A percentile compares a stretch with the other conserved stretches of the same genome.
Conservation (phyloP, 2,329 filamentous ascomycete genomes). For the Bertia moriformis region DNA sequence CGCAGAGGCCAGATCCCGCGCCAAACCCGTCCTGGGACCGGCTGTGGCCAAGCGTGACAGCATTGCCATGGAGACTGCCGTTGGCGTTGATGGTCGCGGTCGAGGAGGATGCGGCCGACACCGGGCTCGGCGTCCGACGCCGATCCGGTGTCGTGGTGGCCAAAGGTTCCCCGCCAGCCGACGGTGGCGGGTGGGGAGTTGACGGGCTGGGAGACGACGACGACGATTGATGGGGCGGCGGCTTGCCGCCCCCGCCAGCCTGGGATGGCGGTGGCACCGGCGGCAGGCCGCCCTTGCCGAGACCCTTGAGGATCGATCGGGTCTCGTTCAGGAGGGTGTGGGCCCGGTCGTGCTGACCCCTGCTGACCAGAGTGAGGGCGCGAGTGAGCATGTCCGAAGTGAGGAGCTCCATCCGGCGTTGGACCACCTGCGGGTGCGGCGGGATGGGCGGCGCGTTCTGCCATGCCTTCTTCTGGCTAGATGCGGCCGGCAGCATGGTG, state of each 20-base stretch:
- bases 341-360: constrained; percentile 84
- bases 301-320: constrained; percentile 82
- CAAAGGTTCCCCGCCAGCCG: constrained; percentile 10
- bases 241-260: constrained; percentile 14
- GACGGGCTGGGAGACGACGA: constrained; percentile 27
- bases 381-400: constrained; percentile 96
- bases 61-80: too few species aligned
- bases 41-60: constrained; percentile 26
- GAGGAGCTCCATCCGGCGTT: constrained; percentile 90
- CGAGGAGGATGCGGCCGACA: constrained; percentile 25
- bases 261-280: constrained; percentile 53
- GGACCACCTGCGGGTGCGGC: constrained; percentile 85
- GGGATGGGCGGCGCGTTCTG: constrained; percentile 66
- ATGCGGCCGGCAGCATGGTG: constrained; percentile 69
- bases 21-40: constrained; percentile 43
- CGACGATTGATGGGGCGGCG: constrained; percentile 56
- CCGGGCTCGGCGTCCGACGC: constrained; percentile 23
- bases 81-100: constrained; percentile 20
- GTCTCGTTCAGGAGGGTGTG: constrained; percentile 89
- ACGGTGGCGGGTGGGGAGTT: background rate
- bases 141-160: constrained; percentile 37
- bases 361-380: constrained; percentile 76
- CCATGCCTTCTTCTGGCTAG: constrained; percentile 52
- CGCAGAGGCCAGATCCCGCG: constrained; percentile 30
- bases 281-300: constrained; percentile 86